A percentile compares a stretch with the other conserved stretches of the same genome.
Evolutionary conservation across 768 basidiomycete genomes (phyloP).

Genomic region (Leucogyrophana mollusca): DNA sequence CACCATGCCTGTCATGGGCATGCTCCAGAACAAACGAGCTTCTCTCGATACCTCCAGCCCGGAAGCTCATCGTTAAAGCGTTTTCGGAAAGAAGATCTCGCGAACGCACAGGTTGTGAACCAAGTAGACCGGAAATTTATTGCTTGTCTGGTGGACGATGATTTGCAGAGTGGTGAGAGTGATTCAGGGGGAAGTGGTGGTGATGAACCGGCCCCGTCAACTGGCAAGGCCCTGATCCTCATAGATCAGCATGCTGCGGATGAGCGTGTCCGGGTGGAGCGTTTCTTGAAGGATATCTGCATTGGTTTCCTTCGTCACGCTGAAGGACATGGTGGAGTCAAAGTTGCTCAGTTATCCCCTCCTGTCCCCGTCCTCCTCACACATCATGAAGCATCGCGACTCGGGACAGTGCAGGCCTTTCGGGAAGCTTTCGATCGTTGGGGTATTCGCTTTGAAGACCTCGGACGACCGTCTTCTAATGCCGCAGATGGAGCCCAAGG

Average conservation of each 20-base stretch:
- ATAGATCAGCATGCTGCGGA: slow-evolving; percentile 99
- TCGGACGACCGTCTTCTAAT: slow-evolving; percentile 18
- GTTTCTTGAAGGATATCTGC: slow-evolving; percentile 74
- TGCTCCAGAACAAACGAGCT: slow-evolving; percentile 7
- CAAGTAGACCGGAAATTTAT: slow-evolving; percentile 95
- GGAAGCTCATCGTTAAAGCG: slow-evolving; percentile 26
- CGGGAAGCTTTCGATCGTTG: slow-evolving; percentile 57
- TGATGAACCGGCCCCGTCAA: slow-evolving; percentile 13
- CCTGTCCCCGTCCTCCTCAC: slow-evolving; percentile 65
- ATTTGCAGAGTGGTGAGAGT: slow-evolving; percentile 13
- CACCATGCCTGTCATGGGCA: slow-evolving; percentile 14
- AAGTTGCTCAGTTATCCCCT: slow-evolving; percentile 45
- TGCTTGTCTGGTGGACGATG: slow-evolving; percentile 56
- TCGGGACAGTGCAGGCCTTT: slow-evolving; percentile 41
- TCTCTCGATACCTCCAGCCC: slow-evolving; percentile 9
- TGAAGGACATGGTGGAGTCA: slow-evolving; percentile 35
- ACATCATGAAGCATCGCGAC: slow-evolving; percentile 54
- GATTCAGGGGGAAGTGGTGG: slow-evolving; percentile 12
- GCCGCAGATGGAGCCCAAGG: slow-evolving; percentile 15
- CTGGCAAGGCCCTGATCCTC: slow-evolving; percentile 53
- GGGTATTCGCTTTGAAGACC: slow-evolving; percentile 61
- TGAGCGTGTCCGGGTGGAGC: slow-evolving; percentile 90
- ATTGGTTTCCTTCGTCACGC: slow-evolving; percentile 53
- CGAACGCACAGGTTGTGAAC: slow-evolving; percentile 57
- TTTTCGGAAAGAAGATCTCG: slow-evolving; percentile 56